Base-by-base conservation (phyloP, 2,329 filamentous ascomycete genomes). In the Scytalidium sp. region DNA sequence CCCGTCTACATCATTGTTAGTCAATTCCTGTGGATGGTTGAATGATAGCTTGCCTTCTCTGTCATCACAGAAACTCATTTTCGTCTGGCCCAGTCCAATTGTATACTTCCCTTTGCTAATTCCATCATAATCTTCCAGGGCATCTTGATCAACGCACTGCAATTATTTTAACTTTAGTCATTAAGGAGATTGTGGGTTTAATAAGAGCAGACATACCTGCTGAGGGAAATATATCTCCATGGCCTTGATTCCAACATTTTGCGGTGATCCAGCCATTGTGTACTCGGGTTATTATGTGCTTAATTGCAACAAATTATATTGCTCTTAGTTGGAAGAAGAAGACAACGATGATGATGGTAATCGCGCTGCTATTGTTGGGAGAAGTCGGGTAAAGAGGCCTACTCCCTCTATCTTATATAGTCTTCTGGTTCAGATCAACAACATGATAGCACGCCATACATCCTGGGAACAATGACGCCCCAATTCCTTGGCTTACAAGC, bases 181-280 rank as follows among this genome's bases (percentile, higher is more conserved):
- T 10, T 17, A 17, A 40, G n/a, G 8, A 41, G 11, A 17, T 53
- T 58, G 53, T 61, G 54, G 41, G 20, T 45, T n/a, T 10, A 19
- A 27, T 40, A 19, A 27, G 41, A 27, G 19, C 9, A 9, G 43
- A 74, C 83, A 56, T 71, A 90, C 88, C 83, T 90, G 87, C 70
- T 80, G 86, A 57, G 88, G 88, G 67, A 89, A 87, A 73, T 92
- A 92, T 67, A 92, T 81, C 70, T 91, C 88, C 70, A 91, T 87
- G 84, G 87, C 88, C 77, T 91, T 91, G 70, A 92, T 89, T 79
- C 88, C 88, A 71, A 92, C 84, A 75, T 90, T 91, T 72, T 90
- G 82, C 57, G 88, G 85, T 74, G 86, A 84, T 45, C 4, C 11
- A 36, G 32, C 13, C 32, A 15, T 36, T n/a, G 25, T 29, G 32